Percentiles rank a stretch among this genome's conserved stretches.
These are phyloP conservation scores for Plasmodium billcollinsi DNA, from an alignment of 169 alveolate genomes.

Conservation along the genomic window DNA sequence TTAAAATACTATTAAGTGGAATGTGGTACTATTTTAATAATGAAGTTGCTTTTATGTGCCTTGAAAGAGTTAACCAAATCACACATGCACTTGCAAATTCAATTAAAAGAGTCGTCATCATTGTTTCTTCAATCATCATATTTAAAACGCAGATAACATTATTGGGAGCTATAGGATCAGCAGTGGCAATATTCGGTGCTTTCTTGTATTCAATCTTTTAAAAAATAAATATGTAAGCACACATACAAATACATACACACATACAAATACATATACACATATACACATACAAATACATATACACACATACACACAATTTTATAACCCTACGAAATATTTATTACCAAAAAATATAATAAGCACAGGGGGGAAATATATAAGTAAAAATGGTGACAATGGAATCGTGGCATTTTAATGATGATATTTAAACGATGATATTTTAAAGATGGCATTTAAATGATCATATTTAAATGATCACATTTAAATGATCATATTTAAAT, in stretches of 20 bases:
- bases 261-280: not conserved
- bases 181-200: slow-evolving; percentile 88
- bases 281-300: not conserved
- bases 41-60: slow-evolving; percentile 88
- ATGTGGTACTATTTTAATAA: slow-evolving; percentile 87
- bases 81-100: slow-evolving; percentile 91
- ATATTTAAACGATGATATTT: too few relatives aligned
- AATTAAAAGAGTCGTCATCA: slow-evolving; percentile 86
- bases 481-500: too few relatives aligned
- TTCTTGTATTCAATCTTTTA: slow-evolving; percentile 79
- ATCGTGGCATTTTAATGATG: too few relatives aligned
- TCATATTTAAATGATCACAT: too few relatives aligned
- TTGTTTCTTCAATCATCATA: slow-evolving; percentile 83
- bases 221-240: not conserved
- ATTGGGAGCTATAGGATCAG: slow-evolving; percentile 84
- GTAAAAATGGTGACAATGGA: too few relatives aligned
- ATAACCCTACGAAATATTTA: not conserved
- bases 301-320: not conserved
- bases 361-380: not conserved
- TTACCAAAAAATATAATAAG: not conserved
- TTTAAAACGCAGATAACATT: slow-evolving; percentile 84
- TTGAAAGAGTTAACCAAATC: slow-evolving; percentile 86
- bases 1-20: slow-evolving; percentile 78
- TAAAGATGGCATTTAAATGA: too few relatives aligned
- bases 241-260: too few relatives aligned